A percentile compares a stretch with the other conserved stretches of the same genome.
These are phyloP conservation scores for Fusarium bulbicola DNA, from an alignment of 2,329 filamentous ascomycete species.

Conservation along the genomic window DNA sequence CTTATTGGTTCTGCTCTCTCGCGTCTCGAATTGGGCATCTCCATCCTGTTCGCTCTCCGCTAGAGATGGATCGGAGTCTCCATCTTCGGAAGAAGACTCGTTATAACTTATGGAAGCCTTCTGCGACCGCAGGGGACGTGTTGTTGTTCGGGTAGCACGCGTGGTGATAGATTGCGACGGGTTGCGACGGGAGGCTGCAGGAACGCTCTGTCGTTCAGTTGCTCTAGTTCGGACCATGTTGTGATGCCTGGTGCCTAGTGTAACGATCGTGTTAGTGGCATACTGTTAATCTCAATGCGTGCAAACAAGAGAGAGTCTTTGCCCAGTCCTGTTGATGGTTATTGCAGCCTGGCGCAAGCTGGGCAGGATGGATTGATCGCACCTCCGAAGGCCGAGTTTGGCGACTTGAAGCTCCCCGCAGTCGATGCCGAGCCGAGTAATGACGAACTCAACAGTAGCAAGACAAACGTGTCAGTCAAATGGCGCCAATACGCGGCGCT, in stretches of 20 bases:
- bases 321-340: not conserved
- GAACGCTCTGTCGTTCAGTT: conserved; percentile 21
- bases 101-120: conserved; percentile 6
- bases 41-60: conserved; percentile 22
- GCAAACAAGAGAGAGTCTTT: not conserved
- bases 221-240: conserved; percentile 45
- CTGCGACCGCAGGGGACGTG: conserved; percentile 30
- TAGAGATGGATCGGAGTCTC: conserved; percentile 17
- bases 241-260: not conserved
- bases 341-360: conserved; percentile 19
- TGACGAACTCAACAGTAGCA: not conserved
- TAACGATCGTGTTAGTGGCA: conserved; percentile 12
- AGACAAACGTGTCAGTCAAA: not conserved
- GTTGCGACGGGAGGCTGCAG: conserved; percentile 35
- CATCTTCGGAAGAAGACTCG: conserved; percentile 23
- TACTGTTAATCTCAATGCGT: not conserved
- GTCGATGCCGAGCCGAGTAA: not conserved
- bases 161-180: conserved; percentile 29
- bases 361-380: conserved; percentile 7
- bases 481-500: not conserved
- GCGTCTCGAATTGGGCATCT: conserved; percentile 3
- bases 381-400: conserved; percentile 20
- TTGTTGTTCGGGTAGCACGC: conserved; percentile 5
- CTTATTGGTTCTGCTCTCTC: conserved; percentile 3
- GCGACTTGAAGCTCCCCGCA: not conserved